Evolutionary conservation across 2,329 filamentous ascomycete species (phyloP), one percentile per base, ranked within the genome.

Genomic region (Calonectria pteridis): DNA sequence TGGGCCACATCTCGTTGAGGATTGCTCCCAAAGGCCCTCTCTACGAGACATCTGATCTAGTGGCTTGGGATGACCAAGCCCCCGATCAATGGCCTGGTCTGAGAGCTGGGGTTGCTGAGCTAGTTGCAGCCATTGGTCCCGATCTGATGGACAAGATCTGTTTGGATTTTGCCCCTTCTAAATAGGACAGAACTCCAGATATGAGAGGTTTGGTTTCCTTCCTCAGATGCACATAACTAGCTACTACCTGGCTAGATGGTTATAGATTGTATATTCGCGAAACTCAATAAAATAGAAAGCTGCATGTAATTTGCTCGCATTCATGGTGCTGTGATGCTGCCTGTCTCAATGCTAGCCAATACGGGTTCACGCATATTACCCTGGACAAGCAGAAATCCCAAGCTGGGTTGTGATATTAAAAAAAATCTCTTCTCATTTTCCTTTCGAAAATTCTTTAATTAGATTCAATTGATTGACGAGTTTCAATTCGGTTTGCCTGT

Each of bases 111-210:
- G 88, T 95, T 72, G 93, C 91, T 1, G 93, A 95, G 79, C 81
- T 95, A 65, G 89, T 92, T 4, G 92, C 93, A 4, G 90, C 90
- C 14, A 83, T 95, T 55, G 94, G 94, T 0, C 86, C 89, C 1
- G 90, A 93, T 53, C 81, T 93, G 63, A 86, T 91, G 55, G 84
- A 83, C 26, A 85, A 88, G 66, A 85, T 94, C 23, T 90, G 92
- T 51, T 83, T 95, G 18, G 89, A 93, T 78, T 89, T 93, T 72
- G 70, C 70, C 23, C 63, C 69, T 40, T 35, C 67, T 14, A 67
- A 35, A 33, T 76, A 72, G 31, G 28, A 18, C 26, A 37, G 4
- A 46, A 37, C 13, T 33, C 14, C 23, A 23, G 14, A 20, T n/a
- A 40, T n/a, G 6, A 29, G 55, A 46, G 55, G 20, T 33, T 40